These are phyloP conservation scores for Trichoderma oligosporum DNA, from an alignment of 2,329 filamentous ascomycete species.

Conservation along the genomic window DNA sequence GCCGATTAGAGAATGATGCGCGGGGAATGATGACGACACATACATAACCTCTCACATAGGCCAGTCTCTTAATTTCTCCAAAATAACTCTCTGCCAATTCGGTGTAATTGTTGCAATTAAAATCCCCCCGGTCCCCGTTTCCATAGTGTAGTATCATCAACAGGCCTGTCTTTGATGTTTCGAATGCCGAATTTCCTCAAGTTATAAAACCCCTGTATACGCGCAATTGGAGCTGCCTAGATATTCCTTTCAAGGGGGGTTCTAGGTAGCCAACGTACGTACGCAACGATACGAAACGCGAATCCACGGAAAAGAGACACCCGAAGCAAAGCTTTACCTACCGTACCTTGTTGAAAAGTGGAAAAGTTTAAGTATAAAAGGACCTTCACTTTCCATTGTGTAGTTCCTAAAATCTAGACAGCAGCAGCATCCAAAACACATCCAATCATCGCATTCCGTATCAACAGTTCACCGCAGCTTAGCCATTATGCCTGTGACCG, in stretches of 20 bases:
- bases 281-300: neutral
- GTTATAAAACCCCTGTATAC: no score
- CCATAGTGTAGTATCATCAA: neutral
- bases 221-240: neutral
- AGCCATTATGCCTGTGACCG: conserved; percentile 38
- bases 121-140: no score
- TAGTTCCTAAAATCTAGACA: neutral
- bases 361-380: neutral
- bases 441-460: neutral
- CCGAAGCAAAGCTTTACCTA: neutral
- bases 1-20: no score
- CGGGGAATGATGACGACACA: no score
- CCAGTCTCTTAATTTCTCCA: no score
- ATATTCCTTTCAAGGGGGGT: neutral
- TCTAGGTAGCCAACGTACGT: neutral
- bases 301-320: neutral
- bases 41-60: no score
- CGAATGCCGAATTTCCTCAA: no score
- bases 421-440: neutral
- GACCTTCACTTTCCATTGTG: neutral
- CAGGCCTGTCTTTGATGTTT: neutral
- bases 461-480: neutral
- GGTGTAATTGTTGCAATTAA: no score
- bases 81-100: no score
- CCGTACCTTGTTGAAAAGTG: neutral